phyloP scores from a whole-genome alignment of 2,329 filamentous ascomycete species.

The Arthrobotrys conoides region DNA sequence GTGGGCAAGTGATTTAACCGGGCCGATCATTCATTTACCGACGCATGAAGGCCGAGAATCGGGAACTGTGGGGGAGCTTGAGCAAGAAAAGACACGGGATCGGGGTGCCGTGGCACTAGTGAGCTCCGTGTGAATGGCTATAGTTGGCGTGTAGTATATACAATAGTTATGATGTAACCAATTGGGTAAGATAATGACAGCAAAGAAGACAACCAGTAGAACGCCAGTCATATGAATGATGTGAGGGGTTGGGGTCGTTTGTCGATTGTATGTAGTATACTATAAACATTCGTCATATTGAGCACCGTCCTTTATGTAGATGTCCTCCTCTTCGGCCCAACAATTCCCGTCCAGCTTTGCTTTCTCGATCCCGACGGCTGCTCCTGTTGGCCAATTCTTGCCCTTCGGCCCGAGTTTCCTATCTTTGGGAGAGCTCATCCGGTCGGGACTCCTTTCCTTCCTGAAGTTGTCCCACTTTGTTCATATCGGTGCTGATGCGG shows the following conservation, averaged over 20 bases:
- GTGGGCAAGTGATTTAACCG: conserved; percentile 26
- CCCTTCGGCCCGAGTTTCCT: conserved; percentile 9
- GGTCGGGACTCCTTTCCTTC: not conserved
- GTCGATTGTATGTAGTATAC: not conserved
- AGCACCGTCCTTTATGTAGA: not conserved
- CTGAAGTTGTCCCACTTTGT: not conserved
- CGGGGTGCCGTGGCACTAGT: not conserved
- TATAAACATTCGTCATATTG: conserved; percentile 6
- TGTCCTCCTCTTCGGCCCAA: not conserved
- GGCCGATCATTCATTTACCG: conserved; percentile 26
- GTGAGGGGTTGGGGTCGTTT: conserved; percentile 8
- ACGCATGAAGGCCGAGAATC: conserved; percentile 13
- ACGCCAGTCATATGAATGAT: conserved; percentile 18
- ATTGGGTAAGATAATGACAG: conserved; percentile 28
- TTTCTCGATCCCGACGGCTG: conserved; percentile 4
- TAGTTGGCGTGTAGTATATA: conserved; percentile 28
- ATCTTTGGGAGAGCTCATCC: not conserved
- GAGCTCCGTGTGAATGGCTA: conserved; percentile 26
- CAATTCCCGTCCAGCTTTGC: not conserved
- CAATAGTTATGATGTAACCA: conserved; percentile 11
- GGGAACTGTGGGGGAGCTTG: conserved; percentile 26
- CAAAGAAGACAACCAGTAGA: conserved; percentile 11
- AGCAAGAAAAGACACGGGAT: not conserved
- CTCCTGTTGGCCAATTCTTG: not conserved
- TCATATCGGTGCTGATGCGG: conserved; percentile 43